Evolutionary conservation across 495 filamentous ascomycete genomes (phyloP).

Genomic region (Pseudevernia furfuracea): DNA sequence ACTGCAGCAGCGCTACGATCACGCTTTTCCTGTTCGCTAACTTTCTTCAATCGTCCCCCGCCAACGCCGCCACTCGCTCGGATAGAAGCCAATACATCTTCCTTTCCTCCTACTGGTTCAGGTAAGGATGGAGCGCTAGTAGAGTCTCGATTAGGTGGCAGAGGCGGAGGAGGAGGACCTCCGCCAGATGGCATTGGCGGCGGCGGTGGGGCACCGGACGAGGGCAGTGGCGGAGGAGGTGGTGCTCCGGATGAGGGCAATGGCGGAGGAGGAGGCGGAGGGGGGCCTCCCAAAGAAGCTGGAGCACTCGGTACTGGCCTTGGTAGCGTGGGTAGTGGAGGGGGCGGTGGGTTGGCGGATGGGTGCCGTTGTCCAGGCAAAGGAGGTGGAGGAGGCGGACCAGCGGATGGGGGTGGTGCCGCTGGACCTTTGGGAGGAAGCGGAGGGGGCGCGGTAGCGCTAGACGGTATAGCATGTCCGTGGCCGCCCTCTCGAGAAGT

Average conservation of each 20-base stretch:
- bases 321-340: conserved; percentile 39
- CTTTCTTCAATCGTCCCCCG: conserved; percentile 67
- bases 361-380: conserved; percentile 36
- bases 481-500: conserved; percentile 44
- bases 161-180: conserved; percentile 62
- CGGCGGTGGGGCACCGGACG: conserved; percentile 35
- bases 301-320: conserved; percentile 36
- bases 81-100: conserved; percentile 75
- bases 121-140: conserved; percentile 54
- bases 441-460: conserved; percentile 49
- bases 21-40: conserved; percentile 64
- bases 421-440: conserved; percentile 64
- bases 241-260: conserved; percentile 29
- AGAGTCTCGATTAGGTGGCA: conserved; percentile 57
- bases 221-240: conserved; percentile 41
- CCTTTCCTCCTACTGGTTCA: conserved; percentile 42
- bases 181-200: conserved; percentile 40
- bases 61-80: conserved; percentile 65
- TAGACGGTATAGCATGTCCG: conserved; percentile 34
- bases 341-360: conserved; percentile 41
- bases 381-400: conserved; percentile 54
- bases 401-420: conserved; percentile 33
- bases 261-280: conserved; percentile 34
- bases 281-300: conserved; percentile 32
- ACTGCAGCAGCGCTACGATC: conserved; percentile 72